Conservation (phyloP, 2,329 filamentous ascomycete genomes). For the Neofusicoccum laricinum region DNA sequence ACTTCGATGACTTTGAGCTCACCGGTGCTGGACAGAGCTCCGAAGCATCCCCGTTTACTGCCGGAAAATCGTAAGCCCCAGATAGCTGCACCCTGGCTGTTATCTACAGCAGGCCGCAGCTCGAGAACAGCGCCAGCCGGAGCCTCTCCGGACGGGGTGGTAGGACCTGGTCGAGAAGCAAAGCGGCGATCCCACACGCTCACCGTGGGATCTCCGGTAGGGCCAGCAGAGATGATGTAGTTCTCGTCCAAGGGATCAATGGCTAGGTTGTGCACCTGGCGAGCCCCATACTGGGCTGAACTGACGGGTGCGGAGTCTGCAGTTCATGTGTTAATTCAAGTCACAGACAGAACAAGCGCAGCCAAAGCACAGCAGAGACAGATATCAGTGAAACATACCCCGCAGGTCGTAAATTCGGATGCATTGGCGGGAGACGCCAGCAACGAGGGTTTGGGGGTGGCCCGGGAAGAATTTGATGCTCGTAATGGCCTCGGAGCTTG, state of each 20-base stretch:
- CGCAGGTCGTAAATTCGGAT: conserved; percentile 75
- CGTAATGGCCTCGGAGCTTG: conserved; percentile 67
- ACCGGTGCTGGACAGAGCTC: conserved; percentile 57
- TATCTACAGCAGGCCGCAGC: conserved; percentile 53
- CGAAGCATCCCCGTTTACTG: conserved; percentile 56
- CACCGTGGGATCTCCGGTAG: conserved; percentile 69
- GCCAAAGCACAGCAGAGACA: background rate
- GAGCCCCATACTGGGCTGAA: conserved; percentile 51
- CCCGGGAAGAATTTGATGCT: conserved; percentile 80
- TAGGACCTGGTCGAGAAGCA: conserved; percentile 30
- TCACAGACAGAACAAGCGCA: background rate
- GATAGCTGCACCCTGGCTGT: conserved; percentile 49
- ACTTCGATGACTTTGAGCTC: conserved; percentile 58
- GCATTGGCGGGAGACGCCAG: conserved; percentile 72
- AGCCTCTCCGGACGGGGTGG: conserved; percentile 45
- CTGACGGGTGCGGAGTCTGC: conserved; percentile 42
- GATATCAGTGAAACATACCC: conserved; percentile 48
- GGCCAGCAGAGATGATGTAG: conserved; percentile 75
- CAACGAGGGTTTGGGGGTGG: conserved; percentile 70
- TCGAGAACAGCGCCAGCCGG: conserved; percentile 57
- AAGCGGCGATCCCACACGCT: conserved; percentile 75
- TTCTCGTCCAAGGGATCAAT: conserved; percentile 79
- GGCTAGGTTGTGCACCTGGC: conserved; percentile 64
- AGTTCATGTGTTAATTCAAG: conserved; percentile 19
- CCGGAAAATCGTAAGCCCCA: conserved; percentile 63